A percentile compares a stretch with the other conserved stretches of the same genome.
phyloP scores from a whole-genome alignment of 1,284 basidiomycete genomes.

The Ceratobasidium sp. region DNA sequence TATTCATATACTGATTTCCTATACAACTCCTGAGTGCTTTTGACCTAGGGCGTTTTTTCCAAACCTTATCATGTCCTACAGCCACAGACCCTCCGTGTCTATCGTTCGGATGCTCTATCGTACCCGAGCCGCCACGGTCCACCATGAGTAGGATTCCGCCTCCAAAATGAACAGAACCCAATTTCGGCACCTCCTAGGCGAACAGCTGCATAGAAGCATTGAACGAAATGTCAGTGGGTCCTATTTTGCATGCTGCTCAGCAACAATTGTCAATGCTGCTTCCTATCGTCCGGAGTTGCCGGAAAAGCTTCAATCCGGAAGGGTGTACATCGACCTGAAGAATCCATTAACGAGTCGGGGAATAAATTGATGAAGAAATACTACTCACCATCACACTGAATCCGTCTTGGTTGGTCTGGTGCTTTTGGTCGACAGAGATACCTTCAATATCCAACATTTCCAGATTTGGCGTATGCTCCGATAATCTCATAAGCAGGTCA shows the following conservation, averaged over 20 bases:
- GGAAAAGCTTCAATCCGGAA: slow-evolving; percentile 8
- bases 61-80: neutral
- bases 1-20: neutral
- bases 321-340: neutral
- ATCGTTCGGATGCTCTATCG: too few species aligned
- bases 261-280: neutral
- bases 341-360: neutral
- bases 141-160: neutral
- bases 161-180: slow-evolving; percentile 5
- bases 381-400: neutral
- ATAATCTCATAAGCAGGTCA: neutral
- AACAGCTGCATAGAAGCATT: neutral
- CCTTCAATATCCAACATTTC: neutral
- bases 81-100: too few species aligned
- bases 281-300: neutral
- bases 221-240: neutral
- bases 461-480: neutral
- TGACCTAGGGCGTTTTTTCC: slow-evolving; percentile 1
- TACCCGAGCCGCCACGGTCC: neutral
- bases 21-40: neutral
- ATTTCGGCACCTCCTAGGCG: neutral
- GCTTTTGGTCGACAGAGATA: neutral
- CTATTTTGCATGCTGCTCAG: neutral
- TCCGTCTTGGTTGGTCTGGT: too few species aligned
- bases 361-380: neutral